Evolutionary conservation across 202 grass and related monocot species (phyloP).

Genomic region (Alloteropsis angusta): DNA sequence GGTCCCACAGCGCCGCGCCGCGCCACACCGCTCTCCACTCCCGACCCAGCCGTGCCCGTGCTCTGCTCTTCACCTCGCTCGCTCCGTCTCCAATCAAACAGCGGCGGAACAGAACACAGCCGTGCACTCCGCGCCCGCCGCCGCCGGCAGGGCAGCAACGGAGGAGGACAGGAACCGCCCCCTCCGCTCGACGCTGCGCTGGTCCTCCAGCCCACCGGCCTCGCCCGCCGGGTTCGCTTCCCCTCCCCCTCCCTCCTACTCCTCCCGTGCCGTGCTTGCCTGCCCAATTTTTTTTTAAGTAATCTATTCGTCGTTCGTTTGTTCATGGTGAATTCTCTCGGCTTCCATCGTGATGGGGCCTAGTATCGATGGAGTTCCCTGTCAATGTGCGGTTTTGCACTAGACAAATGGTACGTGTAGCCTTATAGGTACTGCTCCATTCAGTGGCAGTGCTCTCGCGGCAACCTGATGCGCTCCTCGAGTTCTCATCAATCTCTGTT

Average conservation of each 20-base stretch:
- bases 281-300: no score
- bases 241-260: neutral
- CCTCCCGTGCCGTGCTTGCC: neutral
- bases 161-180: neutral
- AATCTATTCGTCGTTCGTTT: neutral
- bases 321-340: neutral
- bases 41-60: no score
- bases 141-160: neutral
- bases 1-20: neutral
- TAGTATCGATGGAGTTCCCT: no score
- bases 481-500: neutral
- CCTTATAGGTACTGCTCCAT: no score
- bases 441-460: no score
- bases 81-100: neutral
- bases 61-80: no score
- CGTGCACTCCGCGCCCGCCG: neutral
- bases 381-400: no score
- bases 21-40: no score
- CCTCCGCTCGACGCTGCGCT: neutral
- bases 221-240: neutral
- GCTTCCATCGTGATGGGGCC: no score
- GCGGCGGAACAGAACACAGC: neutral
- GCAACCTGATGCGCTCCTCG: neutral
- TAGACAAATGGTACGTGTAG: no score
- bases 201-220: neutral